phyloP scores from a whole-genome alignment of 2,329 filamentous ascomycete species.

The Canariomyces notabilis region DNA sequence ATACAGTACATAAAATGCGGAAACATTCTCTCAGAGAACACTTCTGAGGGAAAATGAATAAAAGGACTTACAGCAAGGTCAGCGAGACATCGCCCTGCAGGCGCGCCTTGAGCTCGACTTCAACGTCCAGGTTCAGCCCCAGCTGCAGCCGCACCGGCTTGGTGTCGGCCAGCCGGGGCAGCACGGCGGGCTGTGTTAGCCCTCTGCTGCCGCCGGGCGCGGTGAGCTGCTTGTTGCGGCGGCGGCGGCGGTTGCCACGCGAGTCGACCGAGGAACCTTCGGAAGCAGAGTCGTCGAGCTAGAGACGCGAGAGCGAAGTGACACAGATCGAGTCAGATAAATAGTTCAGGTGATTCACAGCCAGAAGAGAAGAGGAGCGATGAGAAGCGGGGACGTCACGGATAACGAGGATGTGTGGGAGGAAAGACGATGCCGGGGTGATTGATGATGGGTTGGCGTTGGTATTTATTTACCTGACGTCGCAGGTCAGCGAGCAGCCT shows the following conservation, averaged over 20 bases:
- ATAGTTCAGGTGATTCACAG: too few species aligned
- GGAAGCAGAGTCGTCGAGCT: slow-evolving; percentile 28
- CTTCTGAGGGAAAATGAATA: not conserved
- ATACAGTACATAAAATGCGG: too few species aligned
- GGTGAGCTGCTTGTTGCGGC: slow-evolving; percentile 22
- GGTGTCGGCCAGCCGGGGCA: slow-evolving; percentile 27
- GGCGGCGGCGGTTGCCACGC: slow-evolving; percentile 21
- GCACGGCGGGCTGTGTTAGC: slow-evolving; percentile 16
- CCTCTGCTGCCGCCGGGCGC: slow-evolving; percentile 9
- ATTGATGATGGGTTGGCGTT: too few species aligned
- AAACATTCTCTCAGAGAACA: too few species aligned
- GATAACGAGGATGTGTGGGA: not conserved
- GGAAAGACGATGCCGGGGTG: not conserved
- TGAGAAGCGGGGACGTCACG: not conserved
- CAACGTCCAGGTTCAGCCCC: slow-evolving; percentile 62
- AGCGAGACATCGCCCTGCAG: slow-evolving; percentile 72
- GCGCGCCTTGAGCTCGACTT: slow-evolving; percentile 74
- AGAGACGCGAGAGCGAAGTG: not conserved
- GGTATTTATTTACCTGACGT: slow-evolving; percentile 23
- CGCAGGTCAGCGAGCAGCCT: slow-evolving; percentile 22
- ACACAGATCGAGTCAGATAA: too few species aligned
- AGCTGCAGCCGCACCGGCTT: slow-evolving; percentile 30
- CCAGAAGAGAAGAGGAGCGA: not conserved
- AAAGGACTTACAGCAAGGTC: slow-evolving; percentile 56
- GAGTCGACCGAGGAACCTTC: slow-evolving; percentile 26